These are phyloP conservation scores for Cylindrotheca fusiformis DNA, from an alignment of 108 stramenopile species.

Conservation along the genomic window DNA sequence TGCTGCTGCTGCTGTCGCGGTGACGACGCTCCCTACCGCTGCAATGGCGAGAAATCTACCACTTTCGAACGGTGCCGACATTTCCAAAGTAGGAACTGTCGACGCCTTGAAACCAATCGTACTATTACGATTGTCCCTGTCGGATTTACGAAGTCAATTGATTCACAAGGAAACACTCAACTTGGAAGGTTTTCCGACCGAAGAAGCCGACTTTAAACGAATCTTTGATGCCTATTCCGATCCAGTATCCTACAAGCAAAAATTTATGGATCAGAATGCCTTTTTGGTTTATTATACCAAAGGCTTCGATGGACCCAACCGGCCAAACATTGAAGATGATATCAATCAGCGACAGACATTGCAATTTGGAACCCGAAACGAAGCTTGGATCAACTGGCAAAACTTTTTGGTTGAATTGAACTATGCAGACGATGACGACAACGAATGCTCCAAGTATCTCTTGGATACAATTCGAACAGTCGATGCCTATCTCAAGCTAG, in stretches of 20 bases:
- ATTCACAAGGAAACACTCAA: too few relatives aligned
- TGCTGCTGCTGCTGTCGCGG: too few relatives aligned
- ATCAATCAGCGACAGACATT: slow-evolving; percentile 48
- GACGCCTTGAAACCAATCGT: slow-evolving; percentile 59
- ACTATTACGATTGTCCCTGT: slow-evolving; percentile 28
- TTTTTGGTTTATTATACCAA: slow-evolving; percentile 87
- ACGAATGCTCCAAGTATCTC: slow-evolving; percentile 11
- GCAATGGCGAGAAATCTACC: slow-evolving; percentile 74
- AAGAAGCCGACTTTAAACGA: slow-evolving; percentile 67
- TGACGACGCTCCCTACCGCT: too few relatives aligned
- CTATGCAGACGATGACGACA: slow-evolving; percentile 23
- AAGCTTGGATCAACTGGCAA: slow-evolving; percentile 73
- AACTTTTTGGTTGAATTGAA: slow-evolving; percentile 60
- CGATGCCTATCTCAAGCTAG: slow-evolving; percentile 18
- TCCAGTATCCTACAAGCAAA: slow-evolving; percentile 80
- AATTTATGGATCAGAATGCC: slow-evolving; percentile 82
- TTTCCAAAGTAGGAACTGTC: slow-evolving; percentile 52
- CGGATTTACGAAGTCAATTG: slow-evolving; percentile 8
- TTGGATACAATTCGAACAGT: slow-evolving; percentile 9
- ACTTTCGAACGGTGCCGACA: slow-evolving; percentile 55
- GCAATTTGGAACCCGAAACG: slow-evolving; percentile 81
- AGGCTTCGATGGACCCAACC: slow-evolving; percentile 80
- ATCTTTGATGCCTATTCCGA: slow-evolving; percentile 80
- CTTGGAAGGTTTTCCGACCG: slow-evolving; percentile 36
- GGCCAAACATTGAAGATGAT: slow-evolving; percentile 56